Evolutionary conservation across 805 yeast genomes (phyloP).

Genomic region (Myxozyma lipomycoides): DNA sequence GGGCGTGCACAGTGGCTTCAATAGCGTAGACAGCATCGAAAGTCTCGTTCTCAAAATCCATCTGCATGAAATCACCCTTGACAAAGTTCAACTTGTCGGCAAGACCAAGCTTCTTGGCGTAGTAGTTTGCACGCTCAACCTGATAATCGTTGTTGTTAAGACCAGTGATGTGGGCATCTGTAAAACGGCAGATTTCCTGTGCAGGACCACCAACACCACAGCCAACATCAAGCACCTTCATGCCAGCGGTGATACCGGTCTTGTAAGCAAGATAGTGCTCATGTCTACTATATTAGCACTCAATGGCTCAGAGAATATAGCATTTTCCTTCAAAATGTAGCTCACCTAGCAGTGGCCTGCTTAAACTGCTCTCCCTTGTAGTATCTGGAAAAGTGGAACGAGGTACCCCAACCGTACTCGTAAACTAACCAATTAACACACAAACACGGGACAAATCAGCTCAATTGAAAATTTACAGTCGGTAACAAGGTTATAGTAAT

Average conservation of each 20-base stretch:
- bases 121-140: constrained; percentile 82
- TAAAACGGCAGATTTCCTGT: constrained; percentile 88
- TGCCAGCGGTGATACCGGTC: constrained; percentile 71
- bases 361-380: constrained; percentile 88
- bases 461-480: constrained; percentile 47
- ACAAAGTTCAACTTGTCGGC: constrained; percentile 75
- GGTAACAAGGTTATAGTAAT: constrained; percentile 93
- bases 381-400: constrained; percentile 95
- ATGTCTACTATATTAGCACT: constrained; percentile 53
- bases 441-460: neutral
- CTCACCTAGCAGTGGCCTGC: constrained; percentile 74
- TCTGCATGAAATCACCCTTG: constrained; percentile 98
- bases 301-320: neutral
- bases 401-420: constrained; percentile 99
- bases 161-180: constrained; percentile 82
- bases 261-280: constrained; percentile 90
- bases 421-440: constrained; percentile 46
- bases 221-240: constrained; percentile 94
- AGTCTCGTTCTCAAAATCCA: constrained; percentile 86
- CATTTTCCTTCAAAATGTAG: too few relatives aligned
- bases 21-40: constrained; percentile 97
- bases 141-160: constrained; percentile 94
- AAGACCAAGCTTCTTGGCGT: constrained; percentile 63
- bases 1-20: constrained; percentile 98
- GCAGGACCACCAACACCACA: constrained; percentile 99